Evolutionary conservation across 176 grass and related monocot genomes (phyloP), one percentile per base, ranked within the genome.

Genomic region (Musa itinerans): DNA sequence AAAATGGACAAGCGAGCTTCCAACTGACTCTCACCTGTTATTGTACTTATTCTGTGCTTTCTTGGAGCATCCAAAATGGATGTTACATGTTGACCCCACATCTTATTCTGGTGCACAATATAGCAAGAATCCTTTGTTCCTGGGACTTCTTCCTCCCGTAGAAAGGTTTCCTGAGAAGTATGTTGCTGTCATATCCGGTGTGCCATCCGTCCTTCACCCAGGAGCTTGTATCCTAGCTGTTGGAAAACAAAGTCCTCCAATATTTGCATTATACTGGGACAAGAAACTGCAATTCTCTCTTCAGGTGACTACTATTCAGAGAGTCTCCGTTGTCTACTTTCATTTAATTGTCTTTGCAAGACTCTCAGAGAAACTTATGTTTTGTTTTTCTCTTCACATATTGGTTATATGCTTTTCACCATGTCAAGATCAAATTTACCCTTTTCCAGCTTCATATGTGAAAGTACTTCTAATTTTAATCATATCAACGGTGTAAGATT

Each of bases 121-220:
- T 69, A 91, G 86, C 83, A 92, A 98, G 85, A 98, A 98, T 79
- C 90, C 94, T 48, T 91, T 98, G 48, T 98, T 98, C 71, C 86
- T 98, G 51, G 94, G 94, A 55, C 82, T 98, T 83, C 94, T 98
- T 72, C 94, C 94, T 81, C 90, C 90, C 69, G 90, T 89, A 87
- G 94, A 98, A 64, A 89, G 88, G 72, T 98, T 98, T 61, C 94
- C 94, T 10, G 94, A 98, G 74, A 98, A 93, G 79, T 98, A 98
- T 83, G 82, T 98, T 73, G 94, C 94, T 79, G 76, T 98, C 15
- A 89, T 98, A 83, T 87, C 82, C 9, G 88, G 90, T 24, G 82
- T 89, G 65, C 94, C 94, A 49, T 79, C 94, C 74, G 76, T 98
- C 64, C 81, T 98, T 81, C 94, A 98, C 63, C 94, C 94, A 73